Evolutionary conservation across 331 rosid species (phyloP).

Genomic region (Quercus tomentella): DNA sequence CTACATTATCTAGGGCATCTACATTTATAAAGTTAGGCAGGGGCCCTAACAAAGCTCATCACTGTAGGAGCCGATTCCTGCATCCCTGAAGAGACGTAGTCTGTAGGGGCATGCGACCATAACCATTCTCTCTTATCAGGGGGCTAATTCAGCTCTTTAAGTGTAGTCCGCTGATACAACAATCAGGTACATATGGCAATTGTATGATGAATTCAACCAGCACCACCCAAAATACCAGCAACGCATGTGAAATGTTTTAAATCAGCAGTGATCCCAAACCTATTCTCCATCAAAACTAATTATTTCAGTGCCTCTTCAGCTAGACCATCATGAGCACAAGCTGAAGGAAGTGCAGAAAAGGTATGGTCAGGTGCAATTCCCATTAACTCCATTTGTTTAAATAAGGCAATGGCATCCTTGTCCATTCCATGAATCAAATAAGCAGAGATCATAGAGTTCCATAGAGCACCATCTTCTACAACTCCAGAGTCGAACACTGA

Average conservation of each 20-base stretch:
- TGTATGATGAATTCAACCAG: not conserved
- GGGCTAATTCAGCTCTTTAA: not conserved
- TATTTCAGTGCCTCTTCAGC: not conserved
- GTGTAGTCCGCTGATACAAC: not conserved
- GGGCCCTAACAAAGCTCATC: too few species aligned
- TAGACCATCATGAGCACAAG: not conserved
- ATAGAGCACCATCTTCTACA: conserved; percentile 16
- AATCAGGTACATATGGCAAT: not conserved
- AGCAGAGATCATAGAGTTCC: conserved; percentile 19
- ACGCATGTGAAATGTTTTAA: not conserved
- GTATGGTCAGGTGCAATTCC: not conserved
- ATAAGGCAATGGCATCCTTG: conserved; percentile 15
- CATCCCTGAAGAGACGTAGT: too few species aligned
- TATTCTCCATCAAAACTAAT: not conserved
- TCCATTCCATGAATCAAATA: conserved; percentile 9
- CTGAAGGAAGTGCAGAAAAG: not conserved
- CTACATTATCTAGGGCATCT: too few species aligned
- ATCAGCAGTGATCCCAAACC: not conserved
- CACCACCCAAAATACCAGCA: not conserved
- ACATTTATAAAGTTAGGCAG: too few species aligned
- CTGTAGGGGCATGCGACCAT: too few species aligned
- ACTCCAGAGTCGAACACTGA: conserved; percentile 19
- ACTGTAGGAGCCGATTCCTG: too few species aligned
- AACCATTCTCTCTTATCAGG: not conserved
- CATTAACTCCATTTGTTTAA: not conserved